Base-by-base conservation (phyloP, 2,329 filamentous ascomycete species). In the Diaporthe aspalathi region DNA sequence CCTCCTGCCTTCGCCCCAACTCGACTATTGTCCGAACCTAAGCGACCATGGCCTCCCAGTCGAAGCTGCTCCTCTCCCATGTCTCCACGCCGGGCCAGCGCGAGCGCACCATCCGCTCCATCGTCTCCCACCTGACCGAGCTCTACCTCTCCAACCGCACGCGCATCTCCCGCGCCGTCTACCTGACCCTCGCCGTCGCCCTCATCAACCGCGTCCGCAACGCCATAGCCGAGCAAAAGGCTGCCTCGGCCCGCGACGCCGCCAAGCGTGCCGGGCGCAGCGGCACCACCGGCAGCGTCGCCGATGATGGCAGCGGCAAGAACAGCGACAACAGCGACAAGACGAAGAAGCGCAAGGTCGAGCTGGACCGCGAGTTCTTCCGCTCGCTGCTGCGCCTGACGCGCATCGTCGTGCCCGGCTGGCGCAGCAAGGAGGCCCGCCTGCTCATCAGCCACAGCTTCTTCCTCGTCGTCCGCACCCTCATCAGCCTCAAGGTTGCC, bases 401-500 rank as follows among this genome's bases (percentile, higher is more conserved):
- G 75, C 90, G 87, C 80, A 97, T 99, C 78, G 94, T 97, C 60
- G 91, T 99, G 73, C 96, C 96, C 0, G 93, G 94, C 57, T 97
- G 93, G 92, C 88, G 89, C 78, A 97, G 93, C 81, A 95, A 95
- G 80, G 96, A 99, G 85, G 86, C 95, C 40, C 85, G 95, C 74
- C 84, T 99, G 76, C 84, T 99, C 71, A 87, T 95, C 76, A 97
- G 94, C 82, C 96, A 99, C 80, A 97, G 92, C 78, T 90, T 98
- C 77, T 99, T 99, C 80, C 84, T 99, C 75, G 92, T 99, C 24
- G 81, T 98, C 72, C 86, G 96, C 76, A 98, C 96, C 1, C 84
- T 99, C 78, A 94, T 99, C 76, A 98, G 95, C 82, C 81, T 99
- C 77, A 97, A 97, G 81, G 96, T 99, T 27, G 96, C 96, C 2